Conservation (phyloP, 2,329 filamentous ascomycete species). For the Lachnellula willkommii region DNA sequence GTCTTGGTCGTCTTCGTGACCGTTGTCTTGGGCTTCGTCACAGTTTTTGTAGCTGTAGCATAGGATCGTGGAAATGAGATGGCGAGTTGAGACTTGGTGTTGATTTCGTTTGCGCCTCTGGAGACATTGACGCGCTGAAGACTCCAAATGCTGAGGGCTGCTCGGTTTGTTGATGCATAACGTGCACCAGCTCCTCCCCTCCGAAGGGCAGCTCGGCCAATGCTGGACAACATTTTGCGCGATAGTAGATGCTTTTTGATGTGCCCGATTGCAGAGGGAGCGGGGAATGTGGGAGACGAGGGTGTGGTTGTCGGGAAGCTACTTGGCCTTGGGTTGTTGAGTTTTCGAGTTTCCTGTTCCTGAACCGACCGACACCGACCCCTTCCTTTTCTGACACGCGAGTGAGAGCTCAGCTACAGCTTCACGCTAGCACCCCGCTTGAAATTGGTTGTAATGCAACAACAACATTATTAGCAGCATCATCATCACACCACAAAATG, state of each 20-base stretch:
- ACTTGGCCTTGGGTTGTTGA: neutral
- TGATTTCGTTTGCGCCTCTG: slow-evolving; percentile 12
- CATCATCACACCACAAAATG: neutral
- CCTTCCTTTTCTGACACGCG: slow-evolving; percentile 19
- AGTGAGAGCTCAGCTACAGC: slow-evolving; percentile 5
- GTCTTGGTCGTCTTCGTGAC: neutral
- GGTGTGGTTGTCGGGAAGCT: neutral
- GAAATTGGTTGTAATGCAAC: neutral
- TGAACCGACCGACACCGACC: slow-evolving; percentile 7
- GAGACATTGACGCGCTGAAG: slow-evolving; percentile 22
- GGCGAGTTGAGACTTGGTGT: slow-evolving; percentile 6
- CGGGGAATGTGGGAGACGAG: slow-evolving; percentile 8
- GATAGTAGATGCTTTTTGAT: neutral
- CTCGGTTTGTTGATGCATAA: slow-evolving; percentile 23
- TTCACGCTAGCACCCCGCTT: neutral
- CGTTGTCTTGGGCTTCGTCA: slow-evolving; percentile 5
- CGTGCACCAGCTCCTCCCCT: slow-evolving; percentile 19
- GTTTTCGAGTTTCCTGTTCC: neutral
- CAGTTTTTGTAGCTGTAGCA: slow-evolving; percentile 23
- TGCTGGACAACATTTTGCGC: slow-evolving; percentile 29
- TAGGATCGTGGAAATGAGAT: slow-evolving; percentile 16
- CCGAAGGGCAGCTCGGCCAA: slow-evolving; percentile 29
- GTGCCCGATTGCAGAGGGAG: slow-evolving; percentile 1
- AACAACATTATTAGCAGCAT: too few relatives aligned
- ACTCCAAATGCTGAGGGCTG: slow-evolving; percentile 20